Percentiles rank a stretch among this genome's conserved stretches.
Evolutionary conservation across 1,284 basidiomycete genomes (phyloP).

Genomic region (Cryptococcus hybrid): DNA sequence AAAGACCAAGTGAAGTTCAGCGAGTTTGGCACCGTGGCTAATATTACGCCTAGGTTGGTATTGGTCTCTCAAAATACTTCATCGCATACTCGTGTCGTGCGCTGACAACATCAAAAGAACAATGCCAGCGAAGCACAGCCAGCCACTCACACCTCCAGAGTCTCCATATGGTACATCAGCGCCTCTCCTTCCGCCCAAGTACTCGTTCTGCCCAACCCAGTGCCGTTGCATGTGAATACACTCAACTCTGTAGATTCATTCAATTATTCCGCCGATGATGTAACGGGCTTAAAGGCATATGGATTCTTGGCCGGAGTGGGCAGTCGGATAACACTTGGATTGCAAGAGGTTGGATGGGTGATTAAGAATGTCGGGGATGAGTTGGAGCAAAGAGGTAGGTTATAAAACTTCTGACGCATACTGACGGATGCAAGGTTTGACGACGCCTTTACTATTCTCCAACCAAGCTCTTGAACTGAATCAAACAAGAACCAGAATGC

Average conservation of each 20-base stretch:
- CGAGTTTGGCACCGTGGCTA: slow-evolving; percentile 5
- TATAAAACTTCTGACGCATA: too few species aligned
- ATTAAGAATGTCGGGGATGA: slow-evolving; percentile 69
- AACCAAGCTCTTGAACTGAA: slow-evolving; percentile 79
- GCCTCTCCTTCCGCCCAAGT: slow-evolving; percentile 29
- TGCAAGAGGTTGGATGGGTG: slow-evolving; percentile 69
- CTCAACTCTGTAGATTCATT: slow-evolving; percentile 32
- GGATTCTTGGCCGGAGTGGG: slow-evolving; percentile 34
- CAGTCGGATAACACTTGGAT: slow-evolving; percentile 57
- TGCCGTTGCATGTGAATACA: slow-evolving; percentile 24
- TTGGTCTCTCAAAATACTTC: too few species aligned
- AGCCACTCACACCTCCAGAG: neutral
- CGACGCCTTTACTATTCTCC: slow-evolving; percentile 85
- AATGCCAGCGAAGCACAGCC: neutral
- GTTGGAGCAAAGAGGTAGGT: slow-evolving; percentile 57
- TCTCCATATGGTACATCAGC: slow-evolving; percentile 9
- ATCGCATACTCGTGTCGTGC: neutral
- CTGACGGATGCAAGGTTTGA: slow-evolving; percentile 54
- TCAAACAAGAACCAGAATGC: slow-evolving; percentile 63
- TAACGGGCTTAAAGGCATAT: slow-evolving; percentile 23
- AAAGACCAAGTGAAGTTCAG: neutral
- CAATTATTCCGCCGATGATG: slow-evolving; percentile 23
- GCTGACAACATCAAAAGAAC: slow-evolving; percentile 5
- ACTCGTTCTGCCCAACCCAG: slow-evolving; percentile 32
- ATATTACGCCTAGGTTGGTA: too few species aligned